These are phyloP conservation scores for Pistacia atlantica DNA, from an alignment of 345 rosid genomes.

Conservation along the genomic window DNA sequence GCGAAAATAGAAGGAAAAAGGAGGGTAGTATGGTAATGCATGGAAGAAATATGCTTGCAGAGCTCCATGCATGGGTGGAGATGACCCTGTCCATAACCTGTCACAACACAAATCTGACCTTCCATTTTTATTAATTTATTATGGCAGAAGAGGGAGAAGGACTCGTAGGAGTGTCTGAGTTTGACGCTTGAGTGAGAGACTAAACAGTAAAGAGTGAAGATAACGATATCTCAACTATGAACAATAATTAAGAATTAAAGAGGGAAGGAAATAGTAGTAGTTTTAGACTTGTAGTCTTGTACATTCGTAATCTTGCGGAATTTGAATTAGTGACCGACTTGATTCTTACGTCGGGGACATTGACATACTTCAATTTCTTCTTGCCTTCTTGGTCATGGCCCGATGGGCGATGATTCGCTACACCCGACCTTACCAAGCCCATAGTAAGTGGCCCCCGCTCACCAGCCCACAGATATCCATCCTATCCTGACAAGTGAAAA, in stretches of 20 bases:
- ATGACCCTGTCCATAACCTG: constrained; percentile 37
- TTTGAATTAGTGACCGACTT: background rate
- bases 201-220: background rate
- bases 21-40: constrained; percentile 18
- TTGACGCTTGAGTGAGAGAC: background rate
- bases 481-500: no score
- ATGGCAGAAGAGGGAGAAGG: background rate
- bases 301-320: background rate
- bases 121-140: constrained; percentile 1
- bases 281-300: no score
- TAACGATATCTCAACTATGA: background rate
- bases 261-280: background rate
- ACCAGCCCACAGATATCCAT: background rate
- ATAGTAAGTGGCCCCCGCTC: background rate
- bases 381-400: background rate
- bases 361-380: no score
- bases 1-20: constrained; percentile 20
- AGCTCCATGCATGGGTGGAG: constrained; percentile 40
- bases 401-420: no score
- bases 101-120: constrained; percentile 31
- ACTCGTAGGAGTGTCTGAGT: no score
- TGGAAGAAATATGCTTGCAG: constrained; percentile 32
- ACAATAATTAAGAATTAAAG: background rate
- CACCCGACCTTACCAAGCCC: background rate
- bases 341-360: no score